phyloP scores from a whole-genome alignment of 148 eudicot species.

The Beta vulgaris region DNA sequence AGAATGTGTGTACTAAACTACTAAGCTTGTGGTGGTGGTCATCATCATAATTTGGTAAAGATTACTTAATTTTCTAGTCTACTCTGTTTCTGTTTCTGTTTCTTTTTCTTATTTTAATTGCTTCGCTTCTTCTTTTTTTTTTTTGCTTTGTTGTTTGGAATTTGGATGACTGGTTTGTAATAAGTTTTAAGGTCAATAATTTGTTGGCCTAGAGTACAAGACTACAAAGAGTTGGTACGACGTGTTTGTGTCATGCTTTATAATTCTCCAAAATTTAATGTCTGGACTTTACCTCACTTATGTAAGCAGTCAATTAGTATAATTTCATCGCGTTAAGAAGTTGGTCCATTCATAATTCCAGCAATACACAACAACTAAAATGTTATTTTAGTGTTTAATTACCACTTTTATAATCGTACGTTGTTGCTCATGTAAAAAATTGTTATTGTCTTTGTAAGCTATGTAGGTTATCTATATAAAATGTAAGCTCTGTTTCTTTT shows the following conservation, averaged over 20 bases:
- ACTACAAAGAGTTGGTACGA: background rate
- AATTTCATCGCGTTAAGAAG: no score
- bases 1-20: no score
- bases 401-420: no score
- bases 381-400: no score
- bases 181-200: background rate
- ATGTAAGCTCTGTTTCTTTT: no score
- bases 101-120: no score
- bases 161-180: background rate
- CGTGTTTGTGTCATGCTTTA: background rate
- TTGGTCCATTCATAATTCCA: no score
- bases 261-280: background rate
- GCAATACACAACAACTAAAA: no score
- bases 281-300: background rate
- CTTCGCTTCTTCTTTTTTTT: constrained; percentile 2
- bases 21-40: constrained; percentile 15
- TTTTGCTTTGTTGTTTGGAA: background rate
- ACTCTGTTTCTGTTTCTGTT: background rate
- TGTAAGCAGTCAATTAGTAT: background rate
- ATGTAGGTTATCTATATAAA: no score
- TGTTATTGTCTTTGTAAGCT: no score
- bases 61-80: background rate
- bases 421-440: no score
- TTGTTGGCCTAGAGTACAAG: background rate
- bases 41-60: constrained; percentile 21